phyloP scores from a whole-genome alignment of 768 basidiomycete species.

The Lentinus brumalis region DNA sequence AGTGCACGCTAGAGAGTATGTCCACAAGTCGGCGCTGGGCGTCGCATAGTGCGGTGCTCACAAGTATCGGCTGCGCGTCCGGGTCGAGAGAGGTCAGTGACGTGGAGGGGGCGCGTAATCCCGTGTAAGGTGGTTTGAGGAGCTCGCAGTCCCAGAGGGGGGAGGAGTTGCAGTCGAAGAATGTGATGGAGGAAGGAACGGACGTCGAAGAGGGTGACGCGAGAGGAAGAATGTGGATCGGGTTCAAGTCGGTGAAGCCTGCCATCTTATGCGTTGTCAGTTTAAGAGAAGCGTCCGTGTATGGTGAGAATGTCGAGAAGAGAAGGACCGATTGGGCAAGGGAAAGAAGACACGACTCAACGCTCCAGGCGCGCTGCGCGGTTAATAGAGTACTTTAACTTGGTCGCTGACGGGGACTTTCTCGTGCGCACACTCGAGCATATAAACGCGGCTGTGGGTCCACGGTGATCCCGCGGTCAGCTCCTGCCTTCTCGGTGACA shows the following conservation, averaged over 20 bases:
- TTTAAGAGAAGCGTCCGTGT: constrained; percentile 3
- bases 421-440: not conserved
- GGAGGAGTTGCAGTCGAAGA: not conserved
- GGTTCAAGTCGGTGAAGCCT: constrained; percentile 12
- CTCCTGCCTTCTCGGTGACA: not conserved
- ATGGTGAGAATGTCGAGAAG: not conserved
- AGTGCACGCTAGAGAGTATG: constrained; percentile 9
- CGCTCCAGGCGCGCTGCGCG: not conserved
- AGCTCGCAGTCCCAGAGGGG: constrained; percentile 11
- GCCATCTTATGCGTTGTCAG: constrained; percentile 1
- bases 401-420: not conserved
- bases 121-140: constrained; percentile 2
- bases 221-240: constrained; percentile 13
- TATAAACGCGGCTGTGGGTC: constrained; percentile 3
- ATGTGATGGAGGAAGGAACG: constrained; percentile 4
- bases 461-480: not conserved
- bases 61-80: not conserved
- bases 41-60: constrained; percentile 13
- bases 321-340: not conserved
- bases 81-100: not conserved
- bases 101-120: constrained; percentile 1
- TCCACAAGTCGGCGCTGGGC: constrained; percentile 11
- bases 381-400: not conserved
- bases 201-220: constrained; percentile 7
- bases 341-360: not conserved